Evolutionary conservation across 805 yeast genomes (phyloP).

Genomic region (Myxozyma udenii): DNA sequence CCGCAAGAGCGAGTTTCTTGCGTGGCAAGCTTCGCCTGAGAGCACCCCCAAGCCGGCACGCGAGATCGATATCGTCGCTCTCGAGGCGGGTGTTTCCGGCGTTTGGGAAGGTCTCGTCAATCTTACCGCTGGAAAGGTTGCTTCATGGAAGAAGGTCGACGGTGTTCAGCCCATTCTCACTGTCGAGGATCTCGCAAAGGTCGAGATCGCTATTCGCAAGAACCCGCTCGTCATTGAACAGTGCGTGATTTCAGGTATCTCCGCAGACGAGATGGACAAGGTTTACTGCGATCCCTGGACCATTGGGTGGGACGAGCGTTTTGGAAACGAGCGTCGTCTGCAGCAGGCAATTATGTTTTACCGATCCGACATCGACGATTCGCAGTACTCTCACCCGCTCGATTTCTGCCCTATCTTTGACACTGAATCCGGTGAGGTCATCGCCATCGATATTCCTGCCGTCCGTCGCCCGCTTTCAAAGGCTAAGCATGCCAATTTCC

Average conservation of each 20-base stretch:
- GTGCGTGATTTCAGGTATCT: slow-evolving; percentile 66
- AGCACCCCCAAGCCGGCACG: slow-evolving; percentile 61
- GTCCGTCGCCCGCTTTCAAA: slow-evolving; percentile 69
- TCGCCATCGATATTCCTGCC: slow-evolving; percentile 71
- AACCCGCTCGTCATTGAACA: slow-evolving; percentile 72
- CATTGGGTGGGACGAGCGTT: slow-evolving; percentile 69
- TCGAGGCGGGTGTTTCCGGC: slow-evolving; percentile 55
- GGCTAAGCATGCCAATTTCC: slow-evolving; percentile 66
- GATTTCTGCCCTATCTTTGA: slow-evolving; percentile 83
- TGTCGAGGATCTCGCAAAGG: slow-evolving; percentile 58
- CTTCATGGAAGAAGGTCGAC: slow-evolving; percentile 48
- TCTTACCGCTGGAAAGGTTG: slow-evolving; percentile 48
- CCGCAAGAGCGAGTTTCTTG: slow-evolving; percentile 56
- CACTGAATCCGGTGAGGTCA: slow-evolving; percentile 63
- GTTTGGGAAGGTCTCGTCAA: slow-evolving; percentile 71
- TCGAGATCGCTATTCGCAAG: slow-evolving; percentile 64
- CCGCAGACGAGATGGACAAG: slow-evolving; percentile 57
- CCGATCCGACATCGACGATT: slow-evolving; percentile 72
- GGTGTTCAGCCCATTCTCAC: slow-evolving; percentile 76
- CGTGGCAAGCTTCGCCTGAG: slow-evolving; percentile 53
- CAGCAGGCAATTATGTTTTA: slow-evolving; percentile 81
- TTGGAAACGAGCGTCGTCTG: slow-evolving; percentile 71
- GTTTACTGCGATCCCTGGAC: slow-evolving; percentile 70
- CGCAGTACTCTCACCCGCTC: slow-evolving; percentile 63
- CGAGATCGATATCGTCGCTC: slow-evolving; percentile 61